Evolutionary conservation across 208 protist genomes (phyloP).

Genomic region (Trypanosoma lewisi): DNA sequence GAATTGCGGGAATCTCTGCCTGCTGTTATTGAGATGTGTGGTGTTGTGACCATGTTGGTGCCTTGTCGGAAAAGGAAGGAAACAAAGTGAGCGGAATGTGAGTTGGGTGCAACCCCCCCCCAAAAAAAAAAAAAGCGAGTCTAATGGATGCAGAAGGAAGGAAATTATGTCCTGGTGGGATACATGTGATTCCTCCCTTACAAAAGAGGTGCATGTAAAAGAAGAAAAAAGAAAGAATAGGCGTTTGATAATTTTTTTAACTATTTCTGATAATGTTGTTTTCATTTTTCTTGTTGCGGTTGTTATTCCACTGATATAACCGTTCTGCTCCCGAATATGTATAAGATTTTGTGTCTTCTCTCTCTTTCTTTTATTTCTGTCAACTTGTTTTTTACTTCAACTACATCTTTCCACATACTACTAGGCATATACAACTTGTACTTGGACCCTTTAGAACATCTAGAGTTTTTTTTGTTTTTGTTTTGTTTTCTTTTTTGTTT

Average conservation of each 20-base stretch:
- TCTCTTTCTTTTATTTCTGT: not conserved
- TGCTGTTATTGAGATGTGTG: constrained; percentile 65
- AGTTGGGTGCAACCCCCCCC: too few species aligned
- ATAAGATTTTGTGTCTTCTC: constrained; percentile 13
- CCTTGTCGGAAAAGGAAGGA: constrained; percentile 3
- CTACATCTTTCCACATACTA: not conserved
- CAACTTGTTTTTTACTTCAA: not conserved
- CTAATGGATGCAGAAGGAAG: not conserved
- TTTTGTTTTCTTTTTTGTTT: not conserved
- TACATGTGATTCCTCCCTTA: not conserved
- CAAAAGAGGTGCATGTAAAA: not conserved
- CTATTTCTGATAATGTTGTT: not conserved
- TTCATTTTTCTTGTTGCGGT: constrained; percentile 21
- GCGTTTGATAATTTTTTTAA: not conserved
- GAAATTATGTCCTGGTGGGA: too few species aligned
- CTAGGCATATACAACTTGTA: not conserved
- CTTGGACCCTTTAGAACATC: not conserved
- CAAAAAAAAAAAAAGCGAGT: not conserved
- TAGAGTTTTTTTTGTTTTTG: not conserved
- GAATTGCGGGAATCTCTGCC: constrained; percentile 66
- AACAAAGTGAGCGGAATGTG: not conserved
- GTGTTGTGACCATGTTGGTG: constrained; percentile 49
- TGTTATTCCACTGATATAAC: too few species aligned
- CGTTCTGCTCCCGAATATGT: too few species aligned
- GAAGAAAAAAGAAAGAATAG: not conserved